Percentiles rank a stretch among this genome's conserved stretches.
Conservation (phyloP, 768 basidiomycete species). For the Pisolithus albus region DNA sequence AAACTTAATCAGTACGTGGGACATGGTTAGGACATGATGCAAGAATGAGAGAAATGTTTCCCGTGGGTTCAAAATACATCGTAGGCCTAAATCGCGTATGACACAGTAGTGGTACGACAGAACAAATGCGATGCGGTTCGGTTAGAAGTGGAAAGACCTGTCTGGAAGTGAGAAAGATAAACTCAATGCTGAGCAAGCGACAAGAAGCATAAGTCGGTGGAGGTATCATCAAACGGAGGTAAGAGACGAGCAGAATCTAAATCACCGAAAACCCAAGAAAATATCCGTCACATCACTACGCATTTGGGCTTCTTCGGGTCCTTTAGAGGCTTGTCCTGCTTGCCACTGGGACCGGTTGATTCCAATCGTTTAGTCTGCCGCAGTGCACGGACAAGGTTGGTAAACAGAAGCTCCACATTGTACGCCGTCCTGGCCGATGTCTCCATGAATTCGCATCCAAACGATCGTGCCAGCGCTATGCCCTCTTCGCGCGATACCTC, state of each 20-base stretch:
- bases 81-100: constrained; percentile 35
- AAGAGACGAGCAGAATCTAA: constrained; percentile 64
- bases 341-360: constrained; percentile 40
- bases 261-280: constrained; percentile 53
- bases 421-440: constrained; percentile 93
- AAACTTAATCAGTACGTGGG: not conserved
- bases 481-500: constrained; percentile 93
- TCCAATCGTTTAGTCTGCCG: constrained; percentile 58
- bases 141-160: constrained; percentile 27
- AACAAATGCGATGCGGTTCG: constrained; percentile 18
- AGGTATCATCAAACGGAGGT: constrained; percentile 82
- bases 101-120: constrained; percentile 32
- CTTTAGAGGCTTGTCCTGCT: constrained; percentile 35
- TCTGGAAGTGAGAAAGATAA: constrained; percentile 22
- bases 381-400: constrained; percentile 75
- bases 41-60: constrained; percentile 20
- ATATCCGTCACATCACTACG: constrained; percentile 71
- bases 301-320: constrained; percentile 52
- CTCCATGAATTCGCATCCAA: constrained; percentile 93
- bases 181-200: constrained; percentile 21
- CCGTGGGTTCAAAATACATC: constrained; percentile 33
- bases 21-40: not conserved
- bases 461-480: constrained; percentile 65
- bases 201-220: constrained; percentile 28
- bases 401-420: constrained; percentile 90